Base-by-base conservation (phyloP, 2,329 filamentous ascomycete genomes). In the Pseudogymnoascus sp. region DNA sequence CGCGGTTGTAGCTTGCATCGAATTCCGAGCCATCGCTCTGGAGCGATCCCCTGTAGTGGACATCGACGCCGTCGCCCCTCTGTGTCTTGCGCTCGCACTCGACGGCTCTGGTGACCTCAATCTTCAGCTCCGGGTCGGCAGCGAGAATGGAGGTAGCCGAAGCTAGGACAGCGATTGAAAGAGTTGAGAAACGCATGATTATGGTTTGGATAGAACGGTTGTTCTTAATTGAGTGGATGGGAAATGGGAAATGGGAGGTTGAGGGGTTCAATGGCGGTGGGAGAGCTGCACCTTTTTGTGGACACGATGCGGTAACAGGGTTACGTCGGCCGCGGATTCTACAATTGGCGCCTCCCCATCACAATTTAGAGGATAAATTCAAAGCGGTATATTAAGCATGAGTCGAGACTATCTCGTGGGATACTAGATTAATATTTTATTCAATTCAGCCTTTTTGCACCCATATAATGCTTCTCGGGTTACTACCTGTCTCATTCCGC, bases 31-130 rank as follows among this genome's bases (percentile, higher is more conserved):
- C 93, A 66, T 86, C 84, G 59, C 78, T 77, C 64, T 85, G 81
- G 33, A 97, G 83, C 1, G 88, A 94, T 68, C 93, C 93, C 61
- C 83, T 83, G 80, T 97, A 97, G 79, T 97, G 92, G 70, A 97
- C 91, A 61, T 86, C 80, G 71, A 97, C 86, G 65, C 80, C 85
- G 77, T 97, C 92, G 67, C 91, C 91, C 64, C 81, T 84, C 70
- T 82, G 70, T 14, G 85, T 89, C 78, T 90, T 92, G 75, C 91
- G 87, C 58, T 85, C 84, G 80, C 92, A 97, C 67, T 90, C 84
- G 65, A 89, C 88, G 25, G 83, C 78, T 63, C 85, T 80, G 59
- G 86, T 89, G 67, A 90, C 85, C 67, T 96, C 86, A 73, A 96
- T 89, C 75, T 89, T 83, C 68, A 96, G 84, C 67, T 87, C 83